Base-by-base conservation (phyloP, 805 yeast genomes). In the Yarrowia osloensis region DNA sequence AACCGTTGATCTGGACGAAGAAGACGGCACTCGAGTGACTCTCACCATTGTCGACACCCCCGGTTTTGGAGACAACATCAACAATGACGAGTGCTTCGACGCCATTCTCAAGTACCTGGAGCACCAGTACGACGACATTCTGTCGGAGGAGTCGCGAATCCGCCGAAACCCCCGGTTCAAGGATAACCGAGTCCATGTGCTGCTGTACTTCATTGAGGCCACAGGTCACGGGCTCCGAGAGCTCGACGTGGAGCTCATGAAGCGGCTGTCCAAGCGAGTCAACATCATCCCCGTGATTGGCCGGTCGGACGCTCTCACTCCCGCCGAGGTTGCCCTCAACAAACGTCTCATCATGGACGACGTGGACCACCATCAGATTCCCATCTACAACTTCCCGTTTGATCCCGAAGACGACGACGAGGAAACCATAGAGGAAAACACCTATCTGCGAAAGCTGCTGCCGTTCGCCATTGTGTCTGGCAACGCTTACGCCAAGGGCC, bases 251-350 rank as follows among this genome's bases (percentile, higher is more conserved):
- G 84, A 82, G 70, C 81, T 89, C 65, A 89, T 93, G 88, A 85
- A 81, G 72, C 80, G 82, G 50, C 81, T 93, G 57, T 85, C 94
- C 19, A 81, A 84, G 37, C 85, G 87, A 70, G 96, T 90, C 22
- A 93, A 93, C 77, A 82, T 94, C 26, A 85, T 93, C 57, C 97
- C 98, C 2, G 86, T 92, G 28, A 84, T 93, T 68, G 85, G 90
- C 37, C 88, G 90, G 73, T 86, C 96, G 2, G 98, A 93, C 76
- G 81, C 91, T 1, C 81, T 91, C 70, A 90, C 96, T 0, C 81
- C 81, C 28, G 76, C 82, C 1, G 98, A 93, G 75, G 77, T 87
- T 66, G 74, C 75, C 17, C 76, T 76, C 35, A 82, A 84, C 76
- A 89, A 89, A 74, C 76, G 79, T 63, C 78, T 82, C 66, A 80